Conservation (phyloP, 2,329 filamentous ascomycete genomes). For the Diaporthe nobilis region DNA sequence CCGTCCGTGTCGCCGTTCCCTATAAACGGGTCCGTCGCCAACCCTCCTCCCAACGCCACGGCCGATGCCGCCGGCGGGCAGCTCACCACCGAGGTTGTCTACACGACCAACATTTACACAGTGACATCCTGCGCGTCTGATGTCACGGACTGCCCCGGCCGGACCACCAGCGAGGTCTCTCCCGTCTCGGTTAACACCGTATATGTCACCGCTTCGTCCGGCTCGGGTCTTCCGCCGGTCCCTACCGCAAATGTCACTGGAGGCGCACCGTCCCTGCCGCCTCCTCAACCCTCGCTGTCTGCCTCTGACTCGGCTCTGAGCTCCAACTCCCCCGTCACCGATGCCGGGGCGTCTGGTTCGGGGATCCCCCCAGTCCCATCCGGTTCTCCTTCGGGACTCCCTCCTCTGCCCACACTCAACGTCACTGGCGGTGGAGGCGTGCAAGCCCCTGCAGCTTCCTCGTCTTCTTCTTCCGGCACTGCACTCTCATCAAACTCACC, state of each 20-base stretch:
- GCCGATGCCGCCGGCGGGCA: slow-evolving; percentile 2
- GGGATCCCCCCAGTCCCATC: neutral
- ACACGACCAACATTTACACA: slow-evolving; percentile 39
- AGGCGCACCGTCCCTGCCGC: slow-evolving; percentile 11
- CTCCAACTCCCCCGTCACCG: slow-evolving; percentile 26
- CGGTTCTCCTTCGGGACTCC: neutral
- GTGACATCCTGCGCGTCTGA: slow-evolving; percentile 38
- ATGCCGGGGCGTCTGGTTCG: neutral
- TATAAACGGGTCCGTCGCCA: slow-evolving; percentile 13
- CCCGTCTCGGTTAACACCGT: slow-evolving; percentile 35
- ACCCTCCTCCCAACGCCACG: slow-evolving; percentile 20
- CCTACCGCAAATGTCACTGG: slow-evolving; percentile 22
- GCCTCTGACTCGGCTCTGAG: slow-evolving; percentile 1
- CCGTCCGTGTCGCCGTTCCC: slow-evolving; percentile 32
- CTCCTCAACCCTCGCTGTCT: slow-evolving; percentile 4
- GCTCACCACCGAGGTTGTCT: slow-evolving; percentile 37
- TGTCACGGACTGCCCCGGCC: slow-evolving; percentile 38
- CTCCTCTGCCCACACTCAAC: slow-evolving; percentile 19
- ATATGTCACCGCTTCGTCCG: slow-evolving; percentile 26
- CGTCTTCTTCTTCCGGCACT: neutral
- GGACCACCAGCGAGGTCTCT: slow-evolving; percentile 35
- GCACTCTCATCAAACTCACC: neutral
- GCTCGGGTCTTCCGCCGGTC: slow-evolving; percentile 23
- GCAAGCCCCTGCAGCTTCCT: neutral
- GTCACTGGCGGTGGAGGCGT: slow-evolving; percentile 9